Conservation (phyloP, 176 grass and related monocot genomes). For the Zoysia japonica region DNA sequence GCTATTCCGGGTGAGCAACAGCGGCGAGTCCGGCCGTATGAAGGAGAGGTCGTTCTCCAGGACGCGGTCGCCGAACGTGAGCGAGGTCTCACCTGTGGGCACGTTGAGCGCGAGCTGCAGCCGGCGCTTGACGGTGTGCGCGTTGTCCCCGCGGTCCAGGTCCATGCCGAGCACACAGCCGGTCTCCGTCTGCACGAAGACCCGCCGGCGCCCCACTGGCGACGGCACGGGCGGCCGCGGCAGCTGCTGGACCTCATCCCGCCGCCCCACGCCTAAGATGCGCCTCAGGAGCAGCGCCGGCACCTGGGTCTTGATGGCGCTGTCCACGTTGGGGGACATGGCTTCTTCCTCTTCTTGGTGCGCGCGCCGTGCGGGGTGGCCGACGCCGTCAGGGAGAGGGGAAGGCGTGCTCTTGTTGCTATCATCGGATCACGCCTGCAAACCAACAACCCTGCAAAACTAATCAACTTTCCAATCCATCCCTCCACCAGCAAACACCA, state of each 20-base stretch:
- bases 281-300: slow-evolving; percentile 59
- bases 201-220: slow-evolving; percentile 59
- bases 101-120: slow-evolving; percentile 78
- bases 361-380: slow-evolving; percentile 53
- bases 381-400: slow-evolving; percentile 68
- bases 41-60: slow-evolving; percentile 73
- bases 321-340: slow-evolving; percentile 70
- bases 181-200: slow-evolving; percentile 85
- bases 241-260: slow-evolving; percentile 43
- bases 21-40: slow-evolving; percentile 57
- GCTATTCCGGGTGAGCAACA: slow-evolving; percentile 69
- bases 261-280: slow-evolving; percentile 37
- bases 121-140: slow-evolving; percentile 69
- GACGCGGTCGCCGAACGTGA: slow-evolving; percentile 74
- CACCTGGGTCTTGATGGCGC: slow-evolving; percentile 59
- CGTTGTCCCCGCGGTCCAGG: slow-evolving; percentile 74
- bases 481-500: not conserved
- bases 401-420: slow-evolving; percentile 44
- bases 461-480: slow-evolving; percentile 4
- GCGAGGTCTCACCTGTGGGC: slow-evolving; percentile 70
- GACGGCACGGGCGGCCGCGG: slow-evolving; percentile 16
- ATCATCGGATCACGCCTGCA: slow-evolving; percentile 64
- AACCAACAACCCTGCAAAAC: slow-evolving; percentile 25
- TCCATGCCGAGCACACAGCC: slow-evolving; percentile 78
- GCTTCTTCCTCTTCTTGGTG: slow-evolving; percentile 71